A percentile compares a stretch with the other conserved stretches of the same genome.
phyloP scores from a whole-genome alignment of 140 eudicot genomes.

The Cichorium intybus region DNA sequence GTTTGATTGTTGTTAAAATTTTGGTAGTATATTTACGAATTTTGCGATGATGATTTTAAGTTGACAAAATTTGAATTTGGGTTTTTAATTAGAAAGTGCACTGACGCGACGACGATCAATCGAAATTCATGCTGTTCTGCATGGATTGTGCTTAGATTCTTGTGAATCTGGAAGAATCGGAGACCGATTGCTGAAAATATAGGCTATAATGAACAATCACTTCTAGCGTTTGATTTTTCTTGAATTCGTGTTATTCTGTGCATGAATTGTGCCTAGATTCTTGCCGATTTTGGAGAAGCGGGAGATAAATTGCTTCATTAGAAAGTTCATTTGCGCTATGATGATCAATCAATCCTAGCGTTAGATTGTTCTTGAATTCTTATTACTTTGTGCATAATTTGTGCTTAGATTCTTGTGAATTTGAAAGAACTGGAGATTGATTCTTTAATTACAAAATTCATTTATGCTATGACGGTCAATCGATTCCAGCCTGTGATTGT shows the following conservation, averaged over 20 bases:
- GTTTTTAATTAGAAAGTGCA: background rate
- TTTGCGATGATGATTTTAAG: background rate
- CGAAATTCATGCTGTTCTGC: background rate
- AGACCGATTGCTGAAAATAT: too few species aligned
- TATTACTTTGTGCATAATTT: background rate
- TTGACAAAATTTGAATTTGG: background rate
- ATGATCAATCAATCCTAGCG: too few species aligned
- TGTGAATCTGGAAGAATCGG: background rate
- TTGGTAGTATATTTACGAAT: background rate
- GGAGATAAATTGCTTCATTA: too few species aligned
- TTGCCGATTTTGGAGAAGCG: too few species aligned
- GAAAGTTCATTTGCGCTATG: background rate
- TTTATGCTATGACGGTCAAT: background rate
- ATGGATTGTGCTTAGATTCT: background rate
- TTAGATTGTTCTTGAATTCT: background rate
- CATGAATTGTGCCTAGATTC: too few species aligned
- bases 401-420: background rate
- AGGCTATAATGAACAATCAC: too few species aligned
- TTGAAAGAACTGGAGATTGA: background rate
- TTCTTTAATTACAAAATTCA: background rate
- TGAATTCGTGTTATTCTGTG: too few species aligned
- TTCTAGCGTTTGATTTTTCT: too few species aligned
- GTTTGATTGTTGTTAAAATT: background rate
- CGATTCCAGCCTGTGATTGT: background rate
- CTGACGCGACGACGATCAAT: background rate